These are phyloP conservation scores for Prunus kanzakura DNA, from an alignment of 306 rosid species.

Conservation along the genomic window DNA sequence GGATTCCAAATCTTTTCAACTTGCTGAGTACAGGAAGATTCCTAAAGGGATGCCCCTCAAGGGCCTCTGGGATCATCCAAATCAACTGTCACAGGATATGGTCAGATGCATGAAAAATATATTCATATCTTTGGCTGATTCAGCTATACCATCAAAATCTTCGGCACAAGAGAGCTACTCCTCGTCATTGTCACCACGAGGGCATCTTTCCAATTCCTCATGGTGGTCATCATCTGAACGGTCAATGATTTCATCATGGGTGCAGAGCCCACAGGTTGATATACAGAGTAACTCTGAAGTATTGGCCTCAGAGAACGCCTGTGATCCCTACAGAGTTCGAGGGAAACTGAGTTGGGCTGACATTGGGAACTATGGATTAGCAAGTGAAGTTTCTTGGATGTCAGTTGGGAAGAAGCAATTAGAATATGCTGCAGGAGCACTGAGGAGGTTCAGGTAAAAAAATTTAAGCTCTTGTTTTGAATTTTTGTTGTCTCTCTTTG, in stretches of 20 bases:
- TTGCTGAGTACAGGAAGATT: constrained; percentile 36
- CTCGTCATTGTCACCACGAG: constrained; percentile 51
- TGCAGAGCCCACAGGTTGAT: constrained; percentile 65
- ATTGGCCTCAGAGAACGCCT: constrained; percentile 49
- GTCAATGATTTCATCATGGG: constrained; percentile 52
- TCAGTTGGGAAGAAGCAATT: constrained; percentile 79
- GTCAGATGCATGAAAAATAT: constrained; percentile 76
- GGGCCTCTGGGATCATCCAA: constrained; percentile 70
- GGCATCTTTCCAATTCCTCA: constrained; percentile 58
- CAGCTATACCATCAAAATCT: constrained; percentile 37
- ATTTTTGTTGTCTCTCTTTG: not conserved
- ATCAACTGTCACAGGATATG: constrained; percentile 72
- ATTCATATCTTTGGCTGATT: constrained; percentile 66
- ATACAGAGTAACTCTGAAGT: constrained; percentile 49
- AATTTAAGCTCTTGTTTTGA: not conserved
- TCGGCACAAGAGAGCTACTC: constrained; percentile 38
- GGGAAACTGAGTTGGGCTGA: constrained; percentile 73
- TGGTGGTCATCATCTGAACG: constrained; percentile 80
- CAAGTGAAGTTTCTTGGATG: constrained; percentile 84
- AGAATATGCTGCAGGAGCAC: constrained; percentile 75
- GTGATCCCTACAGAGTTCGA: constrained; percentile 65
- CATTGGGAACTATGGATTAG: constrained; percentile 60
- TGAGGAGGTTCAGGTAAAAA: constrained; percentile 60
- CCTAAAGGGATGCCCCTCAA: constrained; percentile 42
- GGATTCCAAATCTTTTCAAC: constrained; percentile 30